Evolutionary conservation across 345 rosid species (phyloP).

Genomic region (Zanthoxylum bungeanum): DNA sequence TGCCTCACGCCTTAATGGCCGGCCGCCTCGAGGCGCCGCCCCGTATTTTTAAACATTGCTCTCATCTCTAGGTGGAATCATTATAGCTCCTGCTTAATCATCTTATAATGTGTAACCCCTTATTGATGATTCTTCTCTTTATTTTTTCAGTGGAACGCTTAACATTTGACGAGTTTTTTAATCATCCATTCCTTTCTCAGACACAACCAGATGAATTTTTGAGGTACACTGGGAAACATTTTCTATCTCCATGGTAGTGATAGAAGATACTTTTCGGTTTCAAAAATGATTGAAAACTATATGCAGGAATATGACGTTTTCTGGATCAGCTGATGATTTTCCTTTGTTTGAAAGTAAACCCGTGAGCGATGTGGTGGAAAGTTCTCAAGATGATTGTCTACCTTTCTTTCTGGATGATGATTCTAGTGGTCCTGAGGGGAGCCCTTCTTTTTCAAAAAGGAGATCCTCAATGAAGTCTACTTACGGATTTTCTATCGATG

Average conservation of each 20-base stretch:
- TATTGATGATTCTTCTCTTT: background rate
- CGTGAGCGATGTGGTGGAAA: slow-evolving; percentile 39
- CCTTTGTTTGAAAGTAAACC: slow-evolving; percentile 50
- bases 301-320: slow-evolving; percentile 44
- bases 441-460: slow-evolving; percentile 57
- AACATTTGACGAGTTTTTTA: slow-evolving; percentile 92
- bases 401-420: slow-evolving; percentile 89
- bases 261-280: slow-evolving; percentile 12
- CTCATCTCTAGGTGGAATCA: background rate
- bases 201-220: slow-evolving; percentile 44
- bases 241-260: slow-evolving; percentile 4
- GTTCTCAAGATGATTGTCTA: slow-evolving; percentile 73
- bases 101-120: background rate
- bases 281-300: slow-evolving; percentile 21
- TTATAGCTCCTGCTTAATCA: background rate
- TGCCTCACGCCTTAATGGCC: too few relatives aligned
- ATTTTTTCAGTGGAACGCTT: slow-evolving; percentile 74
- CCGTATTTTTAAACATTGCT: too few relatives aligned
- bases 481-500: slow-evolving; percentile 49
- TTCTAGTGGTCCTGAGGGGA: slow-evolving; percentile 69
- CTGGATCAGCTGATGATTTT: slow-evolving; percentile 39
- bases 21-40: too few relatives aligned
- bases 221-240: slow-evolving; percentile 43
- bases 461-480: slow-evolving; percentile 43
- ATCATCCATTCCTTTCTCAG: slow-evolving; percentile 71